Evolutionary conservation across 345 rosid species (phyloP), one percentile per base, ranked within the genome.

Genomic region (Camelina sativa): DNA sequence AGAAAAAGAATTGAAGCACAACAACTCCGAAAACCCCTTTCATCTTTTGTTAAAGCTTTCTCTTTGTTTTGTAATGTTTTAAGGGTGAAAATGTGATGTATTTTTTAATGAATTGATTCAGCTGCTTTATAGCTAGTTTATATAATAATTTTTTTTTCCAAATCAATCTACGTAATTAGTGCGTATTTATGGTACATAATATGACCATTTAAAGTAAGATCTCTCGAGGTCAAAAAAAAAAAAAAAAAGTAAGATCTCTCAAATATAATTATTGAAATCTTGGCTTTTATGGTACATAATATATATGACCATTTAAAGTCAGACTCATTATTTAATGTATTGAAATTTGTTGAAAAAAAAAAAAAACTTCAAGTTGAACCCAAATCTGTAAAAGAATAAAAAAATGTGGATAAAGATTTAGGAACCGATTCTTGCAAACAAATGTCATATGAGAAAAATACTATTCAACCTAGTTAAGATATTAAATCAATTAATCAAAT

Each of bases 1-100:
- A 3, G 16, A 62, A 62, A 46, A 62, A 11, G 6, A 69, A 62
- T 1, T 44, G 70, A 69, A 69, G 23, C 57, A 76, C 2, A 5
- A 52, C 34, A 44, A 54, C 34, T 43, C 75, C 71, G 46, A 44
- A 30, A 1, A 62, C 4, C 8, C 5, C 2, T 5, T 69, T 76
- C 80, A 76, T 76, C 3, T 23, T 35, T 52, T 1, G 12, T 34
- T 32, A 3, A 5, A 0, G 5, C 5, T 51, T 51, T 48, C 0
- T 20, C 11, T 66, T 25, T 38, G 32, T 58, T 62, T 8, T 37
- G 3, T 35, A 2, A 1, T 66, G 3, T 60, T 23, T 23, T 74
- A 35, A 70, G 7, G 23, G 4, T 60, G 7, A 75, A 51, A 34
- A 15, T 60, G 30, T 60, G 69, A 51, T 48, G 25, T 41, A 41